Evolutionary conservation across 768 basidiomycete genomes (phyloP), one percentile per base, ranked within the genome.

Genomic region (Pilatotrama ljubarskyi): DNA sequence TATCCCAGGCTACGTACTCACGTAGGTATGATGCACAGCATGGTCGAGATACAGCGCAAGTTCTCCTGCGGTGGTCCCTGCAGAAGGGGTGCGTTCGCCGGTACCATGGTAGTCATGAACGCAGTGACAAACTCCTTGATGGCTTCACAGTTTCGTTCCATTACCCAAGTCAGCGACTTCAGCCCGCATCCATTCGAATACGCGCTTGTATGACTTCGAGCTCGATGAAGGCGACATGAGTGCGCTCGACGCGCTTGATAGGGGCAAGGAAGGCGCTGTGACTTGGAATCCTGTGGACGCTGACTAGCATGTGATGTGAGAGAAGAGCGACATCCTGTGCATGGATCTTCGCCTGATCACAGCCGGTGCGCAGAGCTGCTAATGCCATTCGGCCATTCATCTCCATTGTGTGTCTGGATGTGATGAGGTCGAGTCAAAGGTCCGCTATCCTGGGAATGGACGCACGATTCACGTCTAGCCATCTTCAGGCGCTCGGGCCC

Each of bases 61-160:
- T 96, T 49, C 81, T 96, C 17, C 75, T 97, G 55, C 84, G 95
- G 26, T 97, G 94, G 92, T 95, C 92, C 38, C 75, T 98, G 43
- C 95, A 98, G 71, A 84, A 82, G 68, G 86, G 86, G 90, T 90
- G 66, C 49, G 82, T 46, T 29, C 29, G 26, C 36, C 6, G 18
- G 15, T 22, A 5, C 46, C 10, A n/a, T 13, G 18, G 32, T 1
- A 3, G 35, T 15, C 10, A 22, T 20, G 29, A 37, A 18, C 11
- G 37, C n/a, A 9, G 42, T 22, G 10, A 4, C 10, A 10, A 10
- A 32, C 10, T 4, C 29, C 29, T 32, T 10, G 41, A 43, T 36
- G 20, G 18, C 36, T 25, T 25, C 25, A 37, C 51, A 80, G 79
- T 29, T 81, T 75, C 58, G 73, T 79, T 10, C 80, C 80, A 10